Evolutionary conservation across 305 asterid species (phyloP), one percentile per base, ranked within the genome.

Genomic region (Petunia hybrid): DNA sequence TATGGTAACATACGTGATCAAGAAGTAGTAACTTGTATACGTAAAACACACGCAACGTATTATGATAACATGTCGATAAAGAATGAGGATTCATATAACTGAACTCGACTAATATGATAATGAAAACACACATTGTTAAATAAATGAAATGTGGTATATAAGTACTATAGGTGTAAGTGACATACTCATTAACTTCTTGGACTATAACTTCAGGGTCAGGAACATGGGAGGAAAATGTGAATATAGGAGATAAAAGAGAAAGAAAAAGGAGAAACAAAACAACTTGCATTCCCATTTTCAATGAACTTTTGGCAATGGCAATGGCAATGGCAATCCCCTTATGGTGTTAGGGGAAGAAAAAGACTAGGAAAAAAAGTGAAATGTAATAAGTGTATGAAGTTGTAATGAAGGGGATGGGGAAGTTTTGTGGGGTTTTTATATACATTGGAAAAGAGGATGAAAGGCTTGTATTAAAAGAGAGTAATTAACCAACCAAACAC

Each of bases 151-250:
- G 42, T 14, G 41, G 77, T 46, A 39, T 48, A 73, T 35, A 14
- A 56, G 14, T 41, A 12, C 1, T 22, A 8, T 14, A 31, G 62
- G 62, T 16, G 48, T 74, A 13, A 73, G 36, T 22, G 60, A 10
- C 96, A 73, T 90, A 94, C 98, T 90, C 87, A 77, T 92, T 85
- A 57, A 94, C 97, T 88, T 91, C 89, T 80, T 90, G 95, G 10
- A 87, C 96, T 45, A 91, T 83, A 56, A 85, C 67, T 81, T 94
- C 94, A 84, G 98, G 97, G 80, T 94, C 91, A 76, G 88, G 87
- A 66, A 91, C 82, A 65, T 90, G 90, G 40, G 91, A 87, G 71
- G 89, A 86, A 80, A 84, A 79, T 71, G 89, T 82, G 91, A 8
- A 77, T 9, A 66, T 51, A 57, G 86, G 84, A 85, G 83, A 71